Evolutionary conservation across 2,329 filamentous ascomycete species (phyloP), one percentile per base, ranked within the genome.

Genomic region (Ampelomyces quisqualis): DNA sequence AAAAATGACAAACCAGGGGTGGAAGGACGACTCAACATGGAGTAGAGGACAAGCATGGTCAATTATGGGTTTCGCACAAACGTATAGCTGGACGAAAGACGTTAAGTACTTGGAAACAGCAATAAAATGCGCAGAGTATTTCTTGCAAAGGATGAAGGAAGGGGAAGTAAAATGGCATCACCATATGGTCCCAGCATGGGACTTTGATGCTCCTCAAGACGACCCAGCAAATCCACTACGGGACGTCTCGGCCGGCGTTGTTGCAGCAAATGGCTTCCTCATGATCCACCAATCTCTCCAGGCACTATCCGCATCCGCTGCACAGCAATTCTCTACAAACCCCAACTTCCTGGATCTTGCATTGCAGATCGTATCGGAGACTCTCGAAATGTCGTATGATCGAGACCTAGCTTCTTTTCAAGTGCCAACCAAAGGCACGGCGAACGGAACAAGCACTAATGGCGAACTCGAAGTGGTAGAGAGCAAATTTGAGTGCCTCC

Each of bases 41-140:
- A 60, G 69, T 4, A 65, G 75, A 3, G 75, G 75, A 0, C 75
- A 77, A 40, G 73, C 73, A 0, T 77, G 75, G 75, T 69, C 70
- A 0, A 71, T 77, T 2, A 65, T 70, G 33, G 75, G 75, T 0
- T 77, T 76, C 38, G 68, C 69, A 0, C 68, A 76, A 49, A 70
- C 70, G 0, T 76, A 74, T 37, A 49, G 51, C n/a, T 77, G 74
- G 73, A 77, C 76, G 0, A 61, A 64, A 8, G 69, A 74, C 18
- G 28, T 24, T 0, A 60, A 58, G 1, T 77, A 75, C 41, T 62
- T 77, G 1, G 49, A 66, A 0, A 75, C 74, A 2, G 69, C 76
- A 0, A 67, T 70, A 3, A 68, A 68, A 1, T 60, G 73, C 26
- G 74, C 73, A 1, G 63, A 75, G 20, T 74, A 73, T 41, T 78